Percentiles rank a stretch among this genome's conserved stretches.
phyloP scores from a whole-genome alignment of 352 stramenopile species.

The Phytophthora litchii region DNA sequence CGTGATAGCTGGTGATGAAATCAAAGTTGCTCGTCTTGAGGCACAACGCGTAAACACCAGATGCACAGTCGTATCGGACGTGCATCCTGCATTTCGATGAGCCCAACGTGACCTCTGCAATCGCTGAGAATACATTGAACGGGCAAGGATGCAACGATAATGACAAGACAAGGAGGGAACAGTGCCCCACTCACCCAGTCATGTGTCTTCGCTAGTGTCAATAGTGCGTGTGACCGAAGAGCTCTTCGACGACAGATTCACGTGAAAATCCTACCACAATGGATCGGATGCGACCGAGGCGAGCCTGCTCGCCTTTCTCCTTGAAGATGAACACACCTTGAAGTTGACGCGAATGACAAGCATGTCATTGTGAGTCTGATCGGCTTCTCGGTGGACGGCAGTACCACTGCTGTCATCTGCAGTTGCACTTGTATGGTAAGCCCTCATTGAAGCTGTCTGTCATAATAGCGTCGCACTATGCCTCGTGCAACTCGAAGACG shows the following conservation, averaged over 20 bases:
- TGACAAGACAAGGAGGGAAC: constrained; percentile 1
- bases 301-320: neutral
- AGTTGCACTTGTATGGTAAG: too few species aligned
- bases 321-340: neutral
- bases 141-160: constrained; percentile 19
- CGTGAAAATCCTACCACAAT: neutral
- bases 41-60: neutral
- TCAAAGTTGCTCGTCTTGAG: neutral
- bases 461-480: too few species aligned
- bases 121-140: neutral
- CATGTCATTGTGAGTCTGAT: constrained; percentile 18
- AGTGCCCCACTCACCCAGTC: constrained; percentile 1
- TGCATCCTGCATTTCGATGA: constrained; percentile 9
- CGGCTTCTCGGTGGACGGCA: neutral
- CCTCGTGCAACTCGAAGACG: constrained; percentile 1
- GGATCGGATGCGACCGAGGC: neutral
- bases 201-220: constrained; percentile 4
- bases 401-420: neutral
- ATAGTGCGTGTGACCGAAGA: too few species aligned
- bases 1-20: constrained; percentile 4
- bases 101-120: constrained; percentile 13
- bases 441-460: too few species aligned
- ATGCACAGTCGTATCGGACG: neutral
- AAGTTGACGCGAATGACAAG: neutral
- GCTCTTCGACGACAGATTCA: too few species aligned